These are phyloP conservation scores for Botryotinia calthae DNA, from an alignment of 2,329 filamentous ascomycete genomes.

Conservation along the genomic window DNA sequence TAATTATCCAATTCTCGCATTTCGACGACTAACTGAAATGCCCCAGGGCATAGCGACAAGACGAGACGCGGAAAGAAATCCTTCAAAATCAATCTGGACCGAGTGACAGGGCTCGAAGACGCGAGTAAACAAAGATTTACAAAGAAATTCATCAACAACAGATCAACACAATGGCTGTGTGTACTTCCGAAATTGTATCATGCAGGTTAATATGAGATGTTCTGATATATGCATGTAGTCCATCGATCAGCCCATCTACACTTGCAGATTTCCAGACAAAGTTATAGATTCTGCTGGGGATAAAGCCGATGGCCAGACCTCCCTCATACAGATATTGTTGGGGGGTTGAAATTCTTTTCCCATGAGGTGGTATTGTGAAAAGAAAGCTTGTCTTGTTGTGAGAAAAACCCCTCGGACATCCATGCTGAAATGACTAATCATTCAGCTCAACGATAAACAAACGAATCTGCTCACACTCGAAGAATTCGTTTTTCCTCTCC, in stretches of 20 bases:
- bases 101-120: neutral
- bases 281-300: neutral
- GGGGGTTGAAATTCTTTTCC: neutral
- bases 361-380: neutral
- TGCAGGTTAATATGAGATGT: neutral
- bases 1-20: neutral
- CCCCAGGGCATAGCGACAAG: neutral
- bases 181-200: neutral
- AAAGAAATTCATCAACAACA: neutral
- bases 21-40: neutral
- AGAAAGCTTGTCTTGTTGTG: neutral
- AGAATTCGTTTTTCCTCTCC: neutral
- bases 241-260: conserved; percentile 2
- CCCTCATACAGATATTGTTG: neutral
- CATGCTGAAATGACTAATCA: conserved; percentile 8
- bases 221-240: conserved; percentile 4
- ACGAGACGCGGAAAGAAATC: neutral
- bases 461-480: neutral
- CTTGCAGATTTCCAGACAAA: neutral
- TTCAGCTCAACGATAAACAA: neutral
- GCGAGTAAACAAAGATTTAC: neutral
- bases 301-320: neutral
- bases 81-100: neutral
- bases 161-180: neutral
- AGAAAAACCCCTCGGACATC: neutral